Evolutionary conservation across 2,329 filamentous ascomycete genomes (phyloP).

Genomic region (Fusarium irregulare): DNA sequence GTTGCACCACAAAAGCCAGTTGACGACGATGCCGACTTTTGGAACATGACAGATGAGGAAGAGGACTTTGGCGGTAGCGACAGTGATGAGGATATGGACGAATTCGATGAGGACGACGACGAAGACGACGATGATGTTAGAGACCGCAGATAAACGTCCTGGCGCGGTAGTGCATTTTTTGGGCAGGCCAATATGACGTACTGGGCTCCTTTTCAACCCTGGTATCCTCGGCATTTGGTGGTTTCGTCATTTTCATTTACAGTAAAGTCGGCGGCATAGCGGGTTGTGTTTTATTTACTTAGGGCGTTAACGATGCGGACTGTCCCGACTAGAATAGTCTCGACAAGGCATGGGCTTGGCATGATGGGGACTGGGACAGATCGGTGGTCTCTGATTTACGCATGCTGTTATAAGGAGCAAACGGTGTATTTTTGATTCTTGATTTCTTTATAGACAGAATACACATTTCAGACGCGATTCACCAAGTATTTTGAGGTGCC

Average conservation of each 20-base stretch:
- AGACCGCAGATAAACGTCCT: constrained; percentile 39
- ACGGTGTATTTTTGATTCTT: constrained; percentile 28
- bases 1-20: constrained; percentile 69
- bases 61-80: constrained; percentile 83
- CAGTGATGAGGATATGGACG: constrained; percentile 70
- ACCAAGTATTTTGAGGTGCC: neutral
- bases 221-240: constrained; percentile 2
- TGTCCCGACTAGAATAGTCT: constrained; percentile 26
- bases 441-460: constrained; percentile 31
- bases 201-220: neutral
- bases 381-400: constrained; percentile 21
- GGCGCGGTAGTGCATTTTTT: neutral
- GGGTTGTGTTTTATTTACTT: constrained; percentile 32
- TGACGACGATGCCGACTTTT: constrained; percentile 83
- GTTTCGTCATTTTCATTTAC: constrained; percentile 31
- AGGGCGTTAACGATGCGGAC: constrained; percentile 39
- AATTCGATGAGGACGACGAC: constrained; percentile 69
- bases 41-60: constrained; percentile 80
- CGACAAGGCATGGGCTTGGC: constrained; percentile 7
- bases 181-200: neutral
- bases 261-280: constrained; percentile 41
- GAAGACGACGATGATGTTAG: constrained; percentile 61
- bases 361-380: constrained; percentile 28
- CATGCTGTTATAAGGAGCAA: constrained; percentile 35
- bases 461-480: constrained; percentile 3